Evolutionary conservation across 2,329 filamentous ascomycete species (phyloP).

Genomic region (Colletotrichum eremochloae): DNA sequence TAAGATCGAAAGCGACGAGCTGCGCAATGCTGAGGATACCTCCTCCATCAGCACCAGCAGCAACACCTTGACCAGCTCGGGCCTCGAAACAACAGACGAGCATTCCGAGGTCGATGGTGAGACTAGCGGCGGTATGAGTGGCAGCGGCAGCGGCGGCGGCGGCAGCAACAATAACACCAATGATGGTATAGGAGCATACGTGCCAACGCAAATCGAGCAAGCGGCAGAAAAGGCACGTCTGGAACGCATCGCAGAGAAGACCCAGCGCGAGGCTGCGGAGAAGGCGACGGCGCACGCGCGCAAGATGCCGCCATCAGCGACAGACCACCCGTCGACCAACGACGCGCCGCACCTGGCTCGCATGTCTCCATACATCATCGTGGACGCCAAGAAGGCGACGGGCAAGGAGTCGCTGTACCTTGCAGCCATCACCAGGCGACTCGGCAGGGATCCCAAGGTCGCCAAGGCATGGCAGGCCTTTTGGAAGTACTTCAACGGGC

Average conservation of each 20-base stretch:
- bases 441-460: slow-evolving; percentile 68
- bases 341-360: slow-evolving; percentile 68
- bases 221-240: slow-evolving; percentile 73
- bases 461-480: slow-evolving; percentile 79
- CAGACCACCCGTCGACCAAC: slow-evolving; percentile 69
- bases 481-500: slow-evolving; percentile 89
- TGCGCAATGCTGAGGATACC: slow-evolving; percentile 53
- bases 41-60: slow-evolving; percentile 30
- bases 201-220: slow-evolving; percentile 64
- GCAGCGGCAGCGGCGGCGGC: slow-evolving; percentile 37
- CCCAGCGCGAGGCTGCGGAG: slow-evolving; percentile 65
- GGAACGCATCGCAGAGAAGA: slow-evolving; percentile 68
- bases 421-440: slow-evolving; percentile 68
- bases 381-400: slow-evolving; percentile 83
- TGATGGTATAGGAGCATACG: slow-evolving; percentile 41
- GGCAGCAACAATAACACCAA: slow-evolving; percentile 30
- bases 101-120: slow-evolving; percentile 44
- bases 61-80: slow-evolving; percentile 26
- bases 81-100: slow-evolving; percentile 46
- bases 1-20: slow-evolving; percentile 75
- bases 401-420: slow-evolving; percentile 82
- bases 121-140: slow-evolving; percentile 33
- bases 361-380: slow-evolving; percentile 75
- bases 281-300: slow-evolving; percentile 69
- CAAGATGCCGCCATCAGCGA: slow-evolving; percentile 62